Percentiles rank a stretch among this genome's conserved stretches.
Conservation (phyloP, 108 stramenopile species). For the Pseudonitzschia delicatissima region DNA sequence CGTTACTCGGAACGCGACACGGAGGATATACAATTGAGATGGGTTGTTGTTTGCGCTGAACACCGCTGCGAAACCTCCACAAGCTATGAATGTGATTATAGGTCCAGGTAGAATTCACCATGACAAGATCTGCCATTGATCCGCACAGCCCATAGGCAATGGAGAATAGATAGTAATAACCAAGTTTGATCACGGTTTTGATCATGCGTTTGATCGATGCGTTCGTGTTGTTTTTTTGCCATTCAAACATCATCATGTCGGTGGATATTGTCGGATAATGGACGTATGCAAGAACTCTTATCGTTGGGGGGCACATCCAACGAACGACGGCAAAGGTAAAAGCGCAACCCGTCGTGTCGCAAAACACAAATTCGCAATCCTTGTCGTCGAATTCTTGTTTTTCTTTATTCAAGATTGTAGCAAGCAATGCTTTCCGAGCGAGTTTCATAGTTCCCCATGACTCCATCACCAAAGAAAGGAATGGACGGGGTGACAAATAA, state of each 20-base stretch:
- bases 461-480: constrained; percentile 86
- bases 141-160: constrained; percentile 78
- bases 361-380: constrained; percentile 47
- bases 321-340: constrained; percentile 89
- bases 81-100: constrained; percentile 73
- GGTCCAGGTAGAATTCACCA: constrained; percentile 98
- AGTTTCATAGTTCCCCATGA: constrained; percentile 81
- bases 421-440: constrained; percentile 48
- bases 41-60: not conserved
- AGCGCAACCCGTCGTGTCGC: constrained; percentile 96
- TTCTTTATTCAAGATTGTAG: not conserved
- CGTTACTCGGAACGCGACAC: constrained; percentile 59
- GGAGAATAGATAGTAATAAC: constrained; percentile 91
- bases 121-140: constrained; percentile 70
- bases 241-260: constrained; percentile 97
- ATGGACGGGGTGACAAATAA: constrained; percentile 29
- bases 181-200: constrained; percentile 71
- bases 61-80: constrained; percentile 41
- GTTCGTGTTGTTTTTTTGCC: constrained; percentile 7
- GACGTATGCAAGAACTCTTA: constrained; percentile 84
- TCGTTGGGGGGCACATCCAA: constrained; percentile 42
- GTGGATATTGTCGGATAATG: constrained; percentile 98
- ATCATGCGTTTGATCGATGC: constrained; percentile 31
- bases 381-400: constrained; percentile 48
- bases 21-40: constrained; percentile 88